Conservation (phyloP, 352 stramenopile species). For the Blastocystis sp. region DNA sequence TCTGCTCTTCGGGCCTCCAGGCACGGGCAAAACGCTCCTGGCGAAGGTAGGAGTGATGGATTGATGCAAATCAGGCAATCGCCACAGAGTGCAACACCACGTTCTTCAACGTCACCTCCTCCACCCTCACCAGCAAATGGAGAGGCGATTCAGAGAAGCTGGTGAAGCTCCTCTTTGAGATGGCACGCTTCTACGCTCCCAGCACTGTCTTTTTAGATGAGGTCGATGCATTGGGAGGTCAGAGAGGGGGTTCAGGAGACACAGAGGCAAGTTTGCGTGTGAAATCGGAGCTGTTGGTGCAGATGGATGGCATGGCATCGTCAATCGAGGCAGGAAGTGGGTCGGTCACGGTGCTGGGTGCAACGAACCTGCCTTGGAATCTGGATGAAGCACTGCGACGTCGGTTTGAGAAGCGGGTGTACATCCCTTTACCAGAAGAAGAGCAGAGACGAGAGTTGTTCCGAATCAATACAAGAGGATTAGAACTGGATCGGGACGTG, state of each 20-base stretch:
- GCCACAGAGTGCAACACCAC: constrained; percentile 88
- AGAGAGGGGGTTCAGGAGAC: constrained; percentile 51
- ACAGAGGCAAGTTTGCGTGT: constrained; percentile 73
- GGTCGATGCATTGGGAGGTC: constrained; percentile 76
- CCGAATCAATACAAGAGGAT: constrained; percentile 66
- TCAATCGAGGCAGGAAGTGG: constrained; percentile 27
- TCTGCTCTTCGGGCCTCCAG: constrained; percentile 76
- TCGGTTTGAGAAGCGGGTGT: constrained; percentile 89
- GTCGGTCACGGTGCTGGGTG: constrained; percentile 80
- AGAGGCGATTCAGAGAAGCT: constrained; percentile 86
- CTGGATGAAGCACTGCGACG: constrained; percentile 87
- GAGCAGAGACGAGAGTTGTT: constrained; percentile 64
- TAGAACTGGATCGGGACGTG: constrained; percentile 68
- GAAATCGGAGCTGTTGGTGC: constrained; percentile 92
- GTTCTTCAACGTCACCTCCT: constrained; percentile 93
- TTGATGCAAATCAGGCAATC: constrained; percentile 67
- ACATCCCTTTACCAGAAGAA: constrained; percentile 72
- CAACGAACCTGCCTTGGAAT: constrained; percentile 91
- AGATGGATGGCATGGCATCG: constrained; percentile 81
- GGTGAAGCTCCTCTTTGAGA: constrained; percentile 92
- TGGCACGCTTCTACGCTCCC: constrained; percentile 90
- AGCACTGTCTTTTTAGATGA: constrained; percentile 97
- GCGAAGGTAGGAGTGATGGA: constrained; percentile 28
- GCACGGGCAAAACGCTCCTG: constrained; percentile 78
- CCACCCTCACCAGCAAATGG: constrained; percentile 81